phyloP scores from a whole-genome alignment of 1,139 yeast species.

The Saccharomyces hybrid region DNA sequence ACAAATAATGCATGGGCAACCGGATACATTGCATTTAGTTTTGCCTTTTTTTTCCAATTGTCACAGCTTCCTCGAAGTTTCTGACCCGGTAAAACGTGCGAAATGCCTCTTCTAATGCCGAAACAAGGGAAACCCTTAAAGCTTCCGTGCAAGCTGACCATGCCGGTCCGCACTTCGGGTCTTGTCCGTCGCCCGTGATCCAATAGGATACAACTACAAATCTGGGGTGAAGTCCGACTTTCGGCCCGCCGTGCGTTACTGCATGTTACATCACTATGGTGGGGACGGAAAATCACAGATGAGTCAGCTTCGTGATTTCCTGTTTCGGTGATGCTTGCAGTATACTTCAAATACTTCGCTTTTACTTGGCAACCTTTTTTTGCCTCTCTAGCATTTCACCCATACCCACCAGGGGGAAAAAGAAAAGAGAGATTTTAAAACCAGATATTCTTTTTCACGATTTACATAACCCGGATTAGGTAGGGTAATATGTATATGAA shows the following conservation, averaged over 20 bases:
- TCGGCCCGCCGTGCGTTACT: background rate
- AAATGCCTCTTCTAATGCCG: background rate
- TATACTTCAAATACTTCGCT: background rate
- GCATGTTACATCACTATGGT: background rate
- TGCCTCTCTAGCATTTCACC: background rate
- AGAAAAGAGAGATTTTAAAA: background rate
- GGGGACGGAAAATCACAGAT: background rate
- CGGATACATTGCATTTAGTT: background rate
- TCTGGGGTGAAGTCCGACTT: background rate
- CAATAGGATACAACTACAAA: background rate
- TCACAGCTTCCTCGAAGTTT: background rate
- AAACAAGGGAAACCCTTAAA: background rate
- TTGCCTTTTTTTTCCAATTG: background rate
- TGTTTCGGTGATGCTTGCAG: background rate
- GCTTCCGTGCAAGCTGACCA: background rate
- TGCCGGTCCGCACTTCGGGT: background rate
- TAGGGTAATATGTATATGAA: background rate
- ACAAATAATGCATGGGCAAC: background rate
- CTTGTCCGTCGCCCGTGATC: background rate
- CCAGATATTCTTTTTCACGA: background rate
- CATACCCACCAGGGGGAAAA: background rate
- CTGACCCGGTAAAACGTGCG: background rate
- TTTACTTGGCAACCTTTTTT: background rate
- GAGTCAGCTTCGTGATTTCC: background rate
- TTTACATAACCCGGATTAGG: background rate